Evolutionary conservation across 805 yeast genomes (phyloP), one percentile per base, ranked within the genome.

Genomic region (Millerago galiae): DNA sequence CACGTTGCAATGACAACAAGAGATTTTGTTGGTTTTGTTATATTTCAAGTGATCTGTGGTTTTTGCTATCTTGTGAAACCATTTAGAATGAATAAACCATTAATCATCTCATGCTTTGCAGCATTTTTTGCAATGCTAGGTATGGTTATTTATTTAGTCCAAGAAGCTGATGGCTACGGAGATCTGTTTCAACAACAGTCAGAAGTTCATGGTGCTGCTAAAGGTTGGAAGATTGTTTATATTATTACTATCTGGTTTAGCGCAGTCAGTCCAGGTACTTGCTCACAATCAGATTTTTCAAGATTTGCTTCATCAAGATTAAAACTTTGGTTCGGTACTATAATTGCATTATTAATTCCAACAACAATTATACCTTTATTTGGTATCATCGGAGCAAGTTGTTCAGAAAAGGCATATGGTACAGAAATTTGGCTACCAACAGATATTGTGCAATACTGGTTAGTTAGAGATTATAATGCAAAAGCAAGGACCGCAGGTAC

Each of bases 321-420:
- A 13, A 51, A 45, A 28, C 45, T 61, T 15, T 54, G 48, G 44
- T 9, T 35, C 5, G 59, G 59, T 24, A 48, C 51, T 2, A 48
- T 44, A 10, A 17, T 46, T 36, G 68, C 63, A 3, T 48, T 63
- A 27, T 50, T 62, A 38, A 51, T 63, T 26, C 68, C 68, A 35
- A 63, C 74, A 2, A 64, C 71, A 16, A 42, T 70, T 30, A 65
- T 70, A 25, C 74, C 74, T 3, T 53, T 70, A 10, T 64, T 68
- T 53, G 72, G 73, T 48, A 57, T 70, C 35, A 54, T 69, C 37
- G 66, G 70, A 25, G 71, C 72, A 1, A 66, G 71, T 12, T 60
- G 69, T 10, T 58, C 65, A 17, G 46, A 55, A 31, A 56, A 59
- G 34, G 46, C 60, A 14, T 70, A 69, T 47, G 68, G 65, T 26